These are phyloP conservation scores for Datura wrightii DNA, from an alignment of 257 asterid genomes.

Conservation along the genomic window DNA sequence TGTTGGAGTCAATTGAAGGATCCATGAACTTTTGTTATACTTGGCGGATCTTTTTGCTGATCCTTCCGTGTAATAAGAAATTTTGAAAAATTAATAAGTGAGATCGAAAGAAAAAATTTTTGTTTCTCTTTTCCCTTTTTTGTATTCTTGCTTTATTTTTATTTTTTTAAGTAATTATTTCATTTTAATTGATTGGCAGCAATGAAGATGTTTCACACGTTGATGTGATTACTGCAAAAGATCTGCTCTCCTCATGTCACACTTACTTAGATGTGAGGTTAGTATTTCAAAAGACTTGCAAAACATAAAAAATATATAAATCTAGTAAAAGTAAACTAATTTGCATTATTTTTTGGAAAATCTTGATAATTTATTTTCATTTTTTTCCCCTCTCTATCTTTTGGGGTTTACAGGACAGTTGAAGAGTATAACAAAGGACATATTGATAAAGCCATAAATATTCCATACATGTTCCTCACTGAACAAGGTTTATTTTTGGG, in stretches of 20 bases:
- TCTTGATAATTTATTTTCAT: background rate
- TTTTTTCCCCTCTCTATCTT: background rate
- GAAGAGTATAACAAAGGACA: conserved; percentile 37
- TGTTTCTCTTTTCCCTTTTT: background rate
- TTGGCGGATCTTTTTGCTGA: no score
- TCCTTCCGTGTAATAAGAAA: no score
- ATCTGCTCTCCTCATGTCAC: conserved; percentile 28
- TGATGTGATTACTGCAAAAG: conserved; percentile 33
- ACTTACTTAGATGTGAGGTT: conserved; percentile 38
- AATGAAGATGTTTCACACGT: conserved; percentile 34
- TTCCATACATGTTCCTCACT: conserved; percentile 38
- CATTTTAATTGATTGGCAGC: conserved; percentile 1
- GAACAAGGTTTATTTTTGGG: conserved; percentile 26
- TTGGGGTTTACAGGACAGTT: conserved; percentile 28
- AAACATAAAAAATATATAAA: background rate
- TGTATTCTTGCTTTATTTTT: background rate
- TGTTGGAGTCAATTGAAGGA: no score
- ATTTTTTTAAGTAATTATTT: background rate
- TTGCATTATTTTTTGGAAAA: background rate
- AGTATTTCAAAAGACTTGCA: background rate
- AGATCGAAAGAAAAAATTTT: no score
- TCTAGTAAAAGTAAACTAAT: background rate
- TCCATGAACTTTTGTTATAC: no score
- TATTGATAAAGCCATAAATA: conserved; percentile 34
- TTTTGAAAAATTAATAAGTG: no score